Evolutionary conservation across 192 early-diverging fungal genomes (phyloP), one percentile per base, ranked within the genome.

Genomic region (Coemansia furcata): DNA sequence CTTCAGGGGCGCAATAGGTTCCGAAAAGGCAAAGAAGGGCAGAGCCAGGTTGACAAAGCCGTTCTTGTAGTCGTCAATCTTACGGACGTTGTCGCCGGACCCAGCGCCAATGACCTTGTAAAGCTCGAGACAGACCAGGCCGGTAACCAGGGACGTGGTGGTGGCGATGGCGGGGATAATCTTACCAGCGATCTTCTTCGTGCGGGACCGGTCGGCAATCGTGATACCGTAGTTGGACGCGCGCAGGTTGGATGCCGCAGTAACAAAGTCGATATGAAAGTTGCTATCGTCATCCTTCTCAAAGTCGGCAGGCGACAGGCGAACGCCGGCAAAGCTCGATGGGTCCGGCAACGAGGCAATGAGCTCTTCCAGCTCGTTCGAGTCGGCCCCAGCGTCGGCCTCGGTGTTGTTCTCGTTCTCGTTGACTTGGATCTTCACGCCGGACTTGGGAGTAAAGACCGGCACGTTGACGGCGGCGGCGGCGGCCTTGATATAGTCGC

Each of bases 261-360:
- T 94, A 72, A 99, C 92, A 82, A 98, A 99, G 77, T 99, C 98
- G 68, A 99, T 98, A 76, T 99, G 98, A 88, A 95, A 97, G 86
- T 99, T 99, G 76, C 88, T 91, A 69, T 99, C 98, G 74, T 99
- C 98, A 76, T 99, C 98, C 87, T 99, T 99, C 77, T 99, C 98
- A 78, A 99, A 99, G 63, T 98, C 96, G 12, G 89, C 91, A 23
- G 96, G 95, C 40, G 80, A 86, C 58, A 99, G 85, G 59, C 94
- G 91, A 75, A 93, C 87, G 40, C 93, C 92, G 21, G 92, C 91
- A 66, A 96, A 77, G 35, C 84, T 85, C n/a, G 91, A 86, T 5
- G 93, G 90, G 17, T 86, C 75, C 4, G 96, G 96, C 15, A 99
- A 75, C 6, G 83, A 70, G 38, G 85, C 71, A 39, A 92, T 77